Evolutionary conservation across 805 yeast species (phyloP).

Genomic region (Yamadazyma laniorum): DNA sequence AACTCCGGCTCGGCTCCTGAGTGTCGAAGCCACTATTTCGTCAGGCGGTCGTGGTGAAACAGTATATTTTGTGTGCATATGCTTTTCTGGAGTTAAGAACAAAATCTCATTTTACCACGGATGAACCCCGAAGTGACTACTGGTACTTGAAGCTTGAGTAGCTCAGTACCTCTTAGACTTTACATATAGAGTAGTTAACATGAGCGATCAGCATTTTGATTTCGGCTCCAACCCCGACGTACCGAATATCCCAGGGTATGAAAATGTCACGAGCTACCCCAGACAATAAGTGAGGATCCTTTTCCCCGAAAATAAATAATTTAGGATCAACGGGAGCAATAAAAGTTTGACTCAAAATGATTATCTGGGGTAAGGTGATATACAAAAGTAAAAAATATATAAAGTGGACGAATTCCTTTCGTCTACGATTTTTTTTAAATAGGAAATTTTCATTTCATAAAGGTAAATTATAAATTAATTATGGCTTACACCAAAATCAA

Average conservation of each 20-base stretch:
- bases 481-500: slow-evolving; percentile 60
- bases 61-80: too few species aligned
- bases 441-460: slow-evolving; percentile 13
- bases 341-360: slow-evolving; percentile 6
- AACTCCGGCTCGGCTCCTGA: slow-evolving; percentile 8
- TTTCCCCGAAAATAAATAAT: neutral
- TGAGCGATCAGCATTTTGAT: too few species aligned
- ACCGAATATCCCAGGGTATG: too few species aligned
- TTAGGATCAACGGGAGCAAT: slow-evolving; percentile 14
- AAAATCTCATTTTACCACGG: too few species aligned
- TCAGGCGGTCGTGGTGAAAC: neutral
- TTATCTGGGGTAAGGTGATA: slow-evolving; percentile 13
- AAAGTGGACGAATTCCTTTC: slow-evolving; percentile 4
- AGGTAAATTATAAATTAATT: slow-evolving; percentile 4
- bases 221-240: too few species aligned
- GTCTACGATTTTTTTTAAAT: slow-evolving; percentile 5
- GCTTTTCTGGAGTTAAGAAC: neutral
- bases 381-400: slow-evolving; percentile 9
- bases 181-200: too few species aligned
- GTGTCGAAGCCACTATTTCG: neutral
- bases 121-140: too few species aligned
- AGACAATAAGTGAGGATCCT: slow-evolving; percentile 1
- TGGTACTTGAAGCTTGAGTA: too few species aligned
- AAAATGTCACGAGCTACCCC: neutral
- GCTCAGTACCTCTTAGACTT: too few species aligned